Base-by-base conservation (phyloP, 257 asterid genomes). In the Jacaranda mimosifolia region DNA sequence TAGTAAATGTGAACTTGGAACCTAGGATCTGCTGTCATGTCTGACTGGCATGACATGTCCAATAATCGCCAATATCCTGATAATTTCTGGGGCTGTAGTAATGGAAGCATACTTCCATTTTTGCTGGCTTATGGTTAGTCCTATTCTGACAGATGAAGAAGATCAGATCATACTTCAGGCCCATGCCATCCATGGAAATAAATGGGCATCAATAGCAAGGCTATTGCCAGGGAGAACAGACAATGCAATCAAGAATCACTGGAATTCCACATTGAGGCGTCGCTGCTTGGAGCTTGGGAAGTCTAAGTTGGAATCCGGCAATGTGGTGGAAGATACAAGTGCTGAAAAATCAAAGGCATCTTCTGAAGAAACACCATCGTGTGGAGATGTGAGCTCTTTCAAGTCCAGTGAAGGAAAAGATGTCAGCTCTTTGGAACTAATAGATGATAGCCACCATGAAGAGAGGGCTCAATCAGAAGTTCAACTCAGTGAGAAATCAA, bases 191-290 rank as follows among this genome's bases (percentile, higher is more conserved):
- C 97, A 95, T 75, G 98, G 99, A 68, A 94, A 94, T 58, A 94
- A 87, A 87, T 94, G 97, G 99, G 98, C 99, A 18, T 83, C 92
- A 70, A 90, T 94, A 75, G 98, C 99, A 14, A 90, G 90, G 88
- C 90, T 94, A 71, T 82, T 94, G 79, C 99, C 97, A n/a, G 99
- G 98, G 48, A 91, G 98, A 85, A 94, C 98, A 46, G 98, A 94
- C 82, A 94, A 94, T 15, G 96, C 97, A 5, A 89, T 94, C 80
- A 94, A 94, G 84, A 94, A 94, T 65, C 98, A 94, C 83, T 94
- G 98, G 98, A 94, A 94, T 82, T 92, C 97, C 59, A 88, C 93
- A 63, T 77, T 94, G 77, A 89, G 91, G 76, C 96, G 94, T 46
- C 89, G 90, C 3, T 68, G 84, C 82, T 64, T 80, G 73, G 87